Base-by-base conservation (phyloP, 805 yeast genomes). In the Blastobotrys parvus region DNA sequence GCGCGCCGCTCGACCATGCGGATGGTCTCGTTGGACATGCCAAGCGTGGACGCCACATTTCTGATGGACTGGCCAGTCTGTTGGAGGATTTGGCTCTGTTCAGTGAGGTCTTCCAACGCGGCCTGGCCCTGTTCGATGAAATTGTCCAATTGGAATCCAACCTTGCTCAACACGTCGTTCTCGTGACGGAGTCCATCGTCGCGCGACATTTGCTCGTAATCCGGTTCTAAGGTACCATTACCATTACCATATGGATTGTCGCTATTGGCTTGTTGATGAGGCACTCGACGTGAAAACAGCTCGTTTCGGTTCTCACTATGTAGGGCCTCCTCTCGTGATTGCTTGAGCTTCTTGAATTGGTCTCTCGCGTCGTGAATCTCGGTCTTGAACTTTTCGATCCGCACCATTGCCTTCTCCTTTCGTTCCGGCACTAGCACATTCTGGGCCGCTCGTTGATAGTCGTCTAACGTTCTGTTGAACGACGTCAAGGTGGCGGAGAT, bases 81-180 rank as follows among this genome's bases (percentile, higher is more conserved):
- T 44, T 72, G 67, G 44, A 90, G 69, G 22, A 80, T 71, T 54
- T 80, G 82, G 60, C 86, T 85, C 59, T 92, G 97, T 38, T 82
- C 88, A 16, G 83, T 82, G 18, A 92, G 68, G 57, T 89, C 95
- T 40, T 84, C 94, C 50, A 87, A 75, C 1, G 95, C 86, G 39
- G 74, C 73, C 47, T 82, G 77, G 2, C 97, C 97, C 81, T 86
- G 82, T 55, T 85, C 97, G 35, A 92, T 61, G 34, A 92, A 86
- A 50, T 85, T 87, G 59, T 92, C 98, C 47, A 92, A 66, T 58
- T 86, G 95, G 43, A 78, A 78, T 34, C 83, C 78, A 0, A 95
- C 88, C 44, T 84, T 68, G 25, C 72, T 71, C 39, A 68, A 44
- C 18, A 64, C 72, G 36, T 74, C 73, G 36, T 71, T 72, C 55